Conservation (phyloP, 768 basidiomycete genomes). For the Nevesoporus exiguus region DNA sequence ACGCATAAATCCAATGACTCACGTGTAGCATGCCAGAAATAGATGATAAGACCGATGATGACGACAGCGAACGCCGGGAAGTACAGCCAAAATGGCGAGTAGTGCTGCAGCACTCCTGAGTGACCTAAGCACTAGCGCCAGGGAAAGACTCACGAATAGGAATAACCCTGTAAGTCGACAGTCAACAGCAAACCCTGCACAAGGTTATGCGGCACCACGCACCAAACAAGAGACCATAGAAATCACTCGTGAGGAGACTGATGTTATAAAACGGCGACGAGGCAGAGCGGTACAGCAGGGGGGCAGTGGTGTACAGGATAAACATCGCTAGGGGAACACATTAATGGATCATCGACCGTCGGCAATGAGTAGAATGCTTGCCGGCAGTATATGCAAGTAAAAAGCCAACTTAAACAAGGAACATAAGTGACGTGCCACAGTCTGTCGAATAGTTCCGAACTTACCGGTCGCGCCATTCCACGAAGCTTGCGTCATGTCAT, state of each 20-base stretch:
- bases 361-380: constrained; percentile 10
- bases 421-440: background rate
- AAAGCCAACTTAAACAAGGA: constrained; percentile 41
- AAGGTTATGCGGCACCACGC: background rate
- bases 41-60: constrained; percentile 68
- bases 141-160: constrained; percentile 42
- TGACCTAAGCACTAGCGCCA: background rate
- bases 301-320: constrained; percentile 81
- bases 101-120: constrained; percentile 51
- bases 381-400: constrained; percentile 49
- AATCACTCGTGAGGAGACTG: constrained; percentile 83
- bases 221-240: constrained; percentile 80
- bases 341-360: constrained; percentile 1
- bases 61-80: constrained; percentile 76
- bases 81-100: constrained; percentile 84
- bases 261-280: constrained; percentile 86
- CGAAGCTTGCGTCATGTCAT: constrained; percentile 56
- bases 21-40: constrained; percentile 87
- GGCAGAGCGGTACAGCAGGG: constrained; percentile 80
- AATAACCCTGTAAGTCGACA: constrained; percentile 38
- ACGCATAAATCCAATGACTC: constrained; percentile 32
- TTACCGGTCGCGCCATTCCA: constrained; percentile 74
- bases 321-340: constrained; percentile 58
- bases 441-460: constrained; percentile 37
- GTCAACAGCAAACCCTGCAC: constrained; percentile 8